Base-by-base conservation (phyloP, 495 filamentous ascomycete species). In the Xylaria sp. region DNA sequence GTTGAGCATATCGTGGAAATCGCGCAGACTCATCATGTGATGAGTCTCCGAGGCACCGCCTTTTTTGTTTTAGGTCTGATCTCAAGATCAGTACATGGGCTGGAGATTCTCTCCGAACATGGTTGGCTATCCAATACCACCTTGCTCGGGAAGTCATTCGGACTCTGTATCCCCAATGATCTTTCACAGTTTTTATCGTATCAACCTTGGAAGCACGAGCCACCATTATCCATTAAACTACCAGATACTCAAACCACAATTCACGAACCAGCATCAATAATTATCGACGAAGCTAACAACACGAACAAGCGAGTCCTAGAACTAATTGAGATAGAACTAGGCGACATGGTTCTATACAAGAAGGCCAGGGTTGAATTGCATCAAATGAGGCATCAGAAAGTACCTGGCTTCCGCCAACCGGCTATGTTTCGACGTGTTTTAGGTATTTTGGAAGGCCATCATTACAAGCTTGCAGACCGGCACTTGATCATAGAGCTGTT, bases 51-150 rank as follows among this genome's bases (percentile, higher is more conserved):
- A 73, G 96, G 97, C 44, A 98, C 96, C 5, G 97, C 96, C 2
- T 98, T 98, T 78, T 99, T 97, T 75, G 97, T 97, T 12, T 83
- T 99, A 1, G 96, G 96, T 0, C 84, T 99, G 63, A 94, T 98
- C 70, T 97, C 95, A 8, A 87, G 96, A 61, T 98, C 94, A 68
- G 88, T 93, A 43, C 96, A 98, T 78, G 96, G 96, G 2, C 88
- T 97, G 40, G 93, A 94, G 80, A 97, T 97, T 57, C 82, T 99
- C 26, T 88, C 89, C 26, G 91, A 95, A 71, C 82, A 90, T 76
- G 94, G 94, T 24, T 99, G 97, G 96, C 94, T 97, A 77, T 92
- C 93, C 48, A 95, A 93, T 68, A 90, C 94, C 14, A 94, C 95
- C 74, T 87, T 89, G 24, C 88, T 92, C 72, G 97, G 96, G 53